Conservation (phyloP, 352 stramenopile species). For the Blastocystis sp. region DNA sequence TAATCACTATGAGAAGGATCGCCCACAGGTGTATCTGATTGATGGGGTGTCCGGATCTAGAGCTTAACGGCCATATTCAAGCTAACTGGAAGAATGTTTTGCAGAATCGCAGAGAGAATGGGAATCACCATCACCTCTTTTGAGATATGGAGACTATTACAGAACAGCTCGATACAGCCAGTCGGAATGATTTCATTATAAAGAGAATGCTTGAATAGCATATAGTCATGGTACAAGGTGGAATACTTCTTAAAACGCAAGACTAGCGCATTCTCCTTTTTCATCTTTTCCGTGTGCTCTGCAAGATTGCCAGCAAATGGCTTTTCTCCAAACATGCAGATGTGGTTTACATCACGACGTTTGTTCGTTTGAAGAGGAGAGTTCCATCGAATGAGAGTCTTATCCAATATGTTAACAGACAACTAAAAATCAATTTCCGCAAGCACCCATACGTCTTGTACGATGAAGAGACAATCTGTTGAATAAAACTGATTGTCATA, state of each 20-base stretch:
- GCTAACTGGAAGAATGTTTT: neutral
- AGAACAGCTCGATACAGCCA: conserved; percentile 18
- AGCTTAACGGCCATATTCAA: neutral
- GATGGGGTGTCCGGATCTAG: neutral
- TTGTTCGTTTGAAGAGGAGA: no score
- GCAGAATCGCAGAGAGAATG: neutral
- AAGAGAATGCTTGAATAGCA: neutral
- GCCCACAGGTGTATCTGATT: neutral
- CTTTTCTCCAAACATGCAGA: conserved; percentile 37
- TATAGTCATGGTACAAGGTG: conserved; percentile 12
- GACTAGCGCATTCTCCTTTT: neutral
- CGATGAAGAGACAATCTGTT: neutral
- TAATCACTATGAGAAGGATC: neutral
- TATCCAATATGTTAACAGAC: neutral
- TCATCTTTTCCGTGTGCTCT: neutral
- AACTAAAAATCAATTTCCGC: neutral
- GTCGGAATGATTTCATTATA: neutral
- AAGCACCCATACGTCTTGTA: neutral
- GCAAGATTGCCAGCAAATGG: neutral
- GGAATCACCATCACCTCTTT: neutral
- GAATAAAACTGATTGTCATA: conserved; percentile 52
- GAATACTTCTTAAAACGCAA: conserved; percentile 24
- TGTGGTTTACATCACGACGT: neutral
- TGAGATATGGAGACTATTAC: neutral
- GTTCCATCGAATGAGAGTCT: conserved; percentile 15